Base-by-base conservation (phyloP, 2,329 filamentous ascomycete species). In the Pestalotiopsis fici region DNA sequence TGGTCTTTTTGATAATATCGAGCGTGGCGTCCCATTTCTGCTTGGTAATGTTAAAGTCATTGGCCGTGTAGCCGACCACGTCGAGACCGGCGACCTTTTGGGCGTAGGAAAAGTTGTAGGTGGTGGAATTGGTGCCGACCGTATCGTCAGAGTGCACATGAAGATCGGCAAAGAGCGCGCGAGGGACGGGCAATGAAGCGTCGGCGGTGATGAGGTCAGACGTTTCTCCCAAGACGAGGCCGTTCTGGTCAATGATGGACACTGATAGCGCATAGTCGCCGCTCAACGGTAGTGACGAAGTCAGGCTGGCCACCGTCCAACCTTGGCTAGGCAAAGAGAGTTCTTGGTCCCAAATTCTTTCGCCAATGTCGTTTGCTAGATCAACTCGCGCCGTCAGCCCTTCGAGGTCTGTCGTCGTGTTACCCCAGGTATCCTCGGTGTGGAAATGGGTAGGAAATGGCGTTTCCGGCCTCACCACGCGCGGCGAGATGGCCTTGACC, bases 121-220 rank as follows among this genome's bases (percentile, higher is more conserved):
- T 71, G 1, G 74, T 76, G 1, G 70, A 73, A 43, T 80, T 78
- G 27, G 78, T 79, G 55, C 77, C 78, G 2, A 80, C 78, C 3
- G 77, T 80, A 65, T 79, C 77, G 60, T 80, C 78, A 0, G 77
- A 79, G 69, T 80, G 77, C 3, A 79, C 78, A 64, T 80, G 78
- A 0, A 79, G 74, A 66, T 79, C 78, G 2, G 74, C 77, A 61
- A 75, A 80, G 0, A 78, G 65, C 0, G 69, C 47, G 1, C 76
- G 73, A 21, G 74, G 72, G 2, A 78, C 68, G 2, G 72, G 67
- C 1, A 74, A 47, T 0, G 60, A 68, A n/a, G 28, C n/a, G 18
- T 35, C 18, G 12, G 35, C 21, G 4, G 59, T 43, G 23, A 61
- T 61, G 31, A n/a, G 59, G 12, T 35, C 13, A 21, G 59, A 37